A percentile compares a stretch with the other conserved stretches of the same genome.
Evolutionary conservation across 108 stramenopile species (phyloP).

Genomic region (Cylindrotheca closterium): DNA sequence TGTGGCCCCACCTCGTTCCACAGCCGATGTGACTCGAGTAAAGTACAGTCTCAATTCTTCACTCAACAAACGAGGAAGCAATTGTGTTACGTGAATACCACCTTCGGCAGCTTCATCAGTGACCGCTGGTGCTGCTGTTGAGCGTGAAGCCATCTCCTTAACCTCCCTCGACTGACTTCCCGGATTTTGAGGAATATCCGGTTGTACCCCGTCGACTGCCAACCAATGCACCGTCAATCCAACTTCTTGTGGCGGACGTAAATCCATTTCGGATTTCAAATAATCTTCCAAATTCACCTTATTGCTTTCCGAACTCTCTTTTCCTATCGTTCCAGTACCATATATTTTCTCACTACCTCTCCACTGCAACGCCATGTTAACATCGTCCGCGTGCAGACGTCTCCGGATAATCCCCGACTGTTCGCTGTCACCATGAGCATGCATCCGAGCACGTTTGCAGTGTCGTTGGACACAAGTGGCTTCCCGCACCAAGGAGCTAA

Average conservation of each 20-base stretch:
- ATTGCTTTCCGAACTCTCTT: constrained; percentile 15
- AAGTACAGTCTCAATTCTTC: constrained; percentile 86
- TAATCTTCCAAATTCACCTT: constrained; percentile 71
- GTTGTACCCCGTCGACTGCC: constrained; percentile 76
- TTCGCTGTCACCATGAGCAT: constrained; percentile 15
- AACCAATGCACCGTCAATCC: constrained; percentile 80
- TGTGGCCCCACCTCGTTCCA: constrained; percentile 49
- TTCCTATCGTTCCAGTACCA: constrained; percentile 49
- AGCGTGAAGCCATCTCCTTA: not conserved
- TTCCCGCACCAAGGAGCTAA: constrained; percentile 72
- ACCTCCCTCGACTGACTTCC: constrained; percentile 1
- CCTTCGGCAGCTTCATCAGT: constrained; percentile 11
- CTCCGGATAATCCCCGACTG: constrained; percentile 29
- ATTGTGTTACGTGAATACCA: constrained; percentile 57
- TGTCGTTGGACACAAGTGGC: constrained; percentile 73
- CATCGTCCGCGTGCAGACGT: constrained; percentile 79
- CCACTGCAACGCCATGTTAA: constrained; percentile 83
- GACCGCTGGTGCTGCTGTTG: not conserved
- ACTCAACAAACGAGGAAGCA: constrained; percentile 75
- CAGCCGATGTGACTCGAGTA: constrained; percentile 55
- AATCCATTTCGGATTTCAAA: constrained; percentile 50
- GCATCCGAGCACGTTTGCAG: constrained; percentile 62
- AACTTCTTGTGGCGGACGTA: constrained; percentile 69
- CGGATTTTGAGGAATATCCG: constrained; percentile 69
- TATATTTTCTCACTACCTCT: constrained; percentile 77